Evolutionary conservation across 1,284 basidiomycete genomes (phyloP).

Genomic region (Volvariella volvacea): DNA sequence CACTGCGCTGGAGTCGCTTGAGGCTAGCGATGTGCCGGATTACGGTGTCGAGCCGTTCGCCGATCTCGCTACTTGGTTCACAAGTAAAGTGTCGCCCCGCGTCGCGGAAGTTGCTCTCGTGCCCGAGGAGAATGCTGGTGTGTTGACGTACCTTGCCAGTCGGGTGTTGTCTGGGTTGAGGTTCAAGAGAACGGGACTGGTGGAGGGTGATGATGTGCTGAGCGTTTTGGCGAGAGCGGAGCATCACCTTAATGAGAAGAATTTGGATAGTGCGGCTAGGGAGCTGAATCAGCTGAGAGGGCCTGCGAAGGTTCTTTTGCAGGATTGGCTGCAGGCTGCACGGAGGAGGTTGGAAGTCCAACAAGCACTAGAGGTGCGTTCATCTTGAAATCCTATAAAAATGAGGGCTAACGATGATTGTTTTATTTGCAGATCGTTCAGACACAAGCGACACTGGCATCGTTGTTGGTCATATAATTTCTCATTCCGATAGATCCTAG

Average conservation of each 20-base stretch:
- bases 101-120: slow-evolving; percentile 88
- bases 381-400: slow-evolving; percentile 5
- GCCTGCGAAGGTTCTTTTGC: slow-evolving; percentile 76
- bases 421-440: slow-evolving; percentile 63
- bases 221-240: slow-evolving; percentile 89
- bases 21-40: slow-evolving; percentile 70
- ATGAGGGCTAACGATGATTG: slow-evolving; percentile 2
- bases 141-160: slow-evolving; percentile 85
- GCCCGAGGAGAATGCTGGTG: slow-evolving; percentile 82
- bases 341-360: slow-evolving; percentile 86
- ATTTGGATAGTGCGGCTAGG: slow-evolving; percentile 85
- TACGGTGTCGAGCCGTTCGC: slow-evolving; percentile 88
- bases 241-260: slow-evolving; percentile 85
- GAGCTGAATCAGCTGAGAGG: slow-evolving; percentile 90
- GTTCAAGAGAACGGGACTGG: slow-evolving; percentile 73
- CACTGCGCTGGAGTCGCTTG: slow-evolving; percentile 68
- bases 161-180: slow-evolving; percentile 70
- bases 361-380: slow-evolving; percentile 82
- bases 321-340: slow-evolving; percentile 92
- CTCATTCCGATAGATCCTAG: slow-evolving; percentile 11
- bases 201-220: slow-evolving; percentile 78
- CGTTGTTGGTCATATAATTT: slow-evolving; percentile 44
- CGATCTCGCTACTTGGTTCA: slow-evolving; percentile 88
- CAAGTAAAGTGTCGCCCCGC: slow-evolving; percentile 76
- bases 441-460: slow-evolving; percentile 61